These are phyloP conservation scores for Aureobasidium sp. DNA, from an alignment of 2,329 filamentous ascomycete genomes.

Conservation along the genomic window DNA sequence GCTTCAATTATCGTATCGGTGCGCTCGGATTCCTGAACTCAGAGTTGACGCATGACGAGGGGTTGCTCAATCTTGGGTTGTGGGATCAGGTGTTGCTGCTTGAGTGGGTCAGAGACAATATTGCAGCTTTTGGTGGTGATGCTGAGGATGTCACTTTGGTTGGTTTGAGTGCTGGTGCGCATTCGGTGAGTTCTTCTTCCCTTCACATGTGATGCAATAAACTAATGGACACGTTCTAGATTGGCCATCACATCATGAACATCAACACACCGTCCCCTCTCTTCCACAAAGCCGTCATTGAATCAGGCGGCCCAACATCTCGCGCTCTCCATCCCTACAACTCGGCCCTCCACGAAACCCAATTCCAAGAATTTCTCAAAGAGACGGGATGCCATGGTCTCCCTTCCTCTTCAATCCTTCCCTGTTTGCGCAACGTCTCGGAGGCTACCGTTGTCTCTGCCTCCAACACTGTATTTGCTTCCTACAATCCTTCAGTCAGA, in stretches of 20 bases:
- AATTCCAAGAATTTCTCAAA: conserved; percentile 35
- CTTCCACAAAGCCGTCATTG: conserved; percentile 40
- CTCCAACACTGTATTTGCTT: conserved; percentile 35
- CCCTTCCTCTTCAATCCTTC: conserved; percentile 28
- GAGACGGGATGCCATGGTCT: conserved; percentile 26
- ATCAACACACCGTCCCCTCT: conserved; percentile 28
- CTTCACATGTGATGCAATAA: no score
- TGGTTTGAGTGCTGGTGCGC: conserved; percentile 62
- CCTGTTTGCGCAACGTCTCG: conserved; percentile 34
- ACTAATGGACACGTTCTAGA: conserved; percentile 22
- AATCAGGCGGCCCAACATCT: conserved; percentile 40
- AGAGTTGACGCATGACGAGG: conserved; percentile 41
- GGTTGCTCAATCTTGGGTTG: conserved; percentile 31
- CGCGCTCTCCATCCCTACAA: conserved; percentile 37
- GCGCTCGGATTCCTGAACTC: conserved; percentile 60
- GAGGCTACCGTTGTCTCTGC: conserved; percentile 29
- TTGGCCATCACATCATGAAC: conserved; percentile 59
- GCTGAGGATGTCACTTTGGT: conserved; percentile 47
- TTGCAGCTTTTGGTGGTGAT: conserved; percentile 32
- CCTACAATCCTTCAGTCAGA: conserved; percentile 37
- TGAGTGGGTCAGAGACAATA: conserved; percentile 33
- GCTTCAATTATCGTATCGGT: conserved; percentile 43
- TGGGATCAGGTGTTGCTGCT: conserved; percentile 20
- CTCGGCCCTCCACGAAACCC: conserved; percentile 32
- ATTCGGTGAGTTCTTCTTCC: conserved; percentile 41